Conservation (phyloP, 306 rosid genomes). For the Chamaecrista fasciculata region DNA sequence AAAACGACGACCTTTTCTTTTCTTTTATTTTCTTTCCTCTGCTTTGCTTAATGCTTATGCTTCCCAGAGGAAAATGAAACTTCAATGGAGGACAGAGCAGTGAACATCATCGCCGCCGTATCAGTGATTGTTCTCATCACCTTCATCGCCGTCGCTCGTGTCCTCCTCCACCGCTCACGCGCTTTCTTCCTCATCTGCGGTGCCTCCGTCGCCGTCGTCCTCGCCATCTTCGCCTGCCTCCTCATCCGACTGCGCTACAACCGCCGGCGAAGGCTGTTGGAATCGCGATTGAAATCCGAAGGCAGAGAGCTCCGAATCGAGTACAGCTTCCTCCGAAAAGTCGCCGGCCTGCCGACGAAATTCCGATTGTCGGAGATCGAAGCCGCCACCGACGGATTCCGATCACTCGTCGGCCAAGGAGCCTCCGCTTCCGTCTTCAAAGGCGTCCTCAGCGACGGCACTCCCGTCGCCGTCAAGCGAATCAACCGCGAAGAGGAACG, state of each 20-base stretch:
- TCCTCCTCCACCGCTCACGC: constrained; percentile 41
- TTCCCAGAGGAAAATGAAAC: constrained; percentile 17
- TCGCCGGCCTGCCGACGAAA: constrained; percentile 83
- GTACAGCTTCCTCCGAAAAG: constrained; percentile 81
- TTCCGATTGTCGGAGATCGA: constrained; percentile 73
- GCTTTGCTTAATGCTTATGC: too few relatives aligned
- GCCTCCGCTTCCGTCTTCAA: constrained; percentile 77
- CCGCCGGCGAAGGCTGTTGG: constrained; percentile 44
- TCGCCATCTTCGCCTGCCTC: constrained; percentile 56
- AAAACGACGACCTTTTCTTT: not conserved
- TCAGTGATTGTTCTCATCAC: constrained; percentile 43
- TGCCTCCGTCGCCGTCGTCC: constrained; percentile 49
- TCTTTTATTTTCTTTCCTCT: not conserved
- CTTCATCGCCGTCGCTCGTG: constrained; percentile 51
- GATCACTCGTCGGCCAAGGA: constrained; percentile 63
- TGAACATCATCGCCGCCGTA: constrained; percentile 38
- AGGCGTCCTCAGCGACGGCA: constrained; percentile 77
- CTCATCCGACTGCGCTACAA: constrained; percentile 55
- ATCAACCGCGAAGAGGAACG: constrained; percentile 55
- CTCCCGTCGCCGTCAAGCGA: constrained; percentile 76
- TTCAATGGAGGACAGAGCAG: constrained; percentile 76
- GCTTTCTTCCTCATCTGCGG: constrained; percentile 78
- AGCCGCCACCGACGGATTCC: constrained; percentile 75
- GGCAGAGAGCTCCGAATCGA: constrained; percentile 85
- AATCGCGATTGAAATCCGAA: constrained; percentile 51